Evolutionary conservation across 352 stramenopile species (phyloP).

Genomic region (Blastocystis sp.): DNA sequence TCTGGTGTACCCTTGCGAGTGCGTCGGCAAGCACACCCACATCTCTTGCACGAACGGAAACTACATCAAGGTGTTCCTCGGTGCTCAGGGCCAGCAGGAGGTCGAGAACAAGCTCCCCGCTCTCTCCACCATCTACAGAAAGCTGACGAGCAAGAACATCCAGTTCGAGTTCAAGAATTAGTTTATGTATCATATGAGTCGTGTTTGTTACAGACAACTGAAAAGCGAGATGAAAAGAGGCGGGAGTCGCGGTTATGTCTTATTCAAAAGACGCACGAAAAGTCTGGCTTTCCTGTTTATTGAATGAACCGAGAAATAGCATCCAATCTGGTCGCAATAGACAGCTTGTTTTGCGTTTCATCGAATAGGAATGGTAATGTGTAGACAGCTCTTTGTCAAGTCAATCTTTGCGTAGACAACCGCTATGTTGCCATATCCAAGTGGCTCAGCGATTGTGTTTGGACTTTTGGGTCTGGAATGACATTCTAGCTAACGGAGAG

Average conservation of each 20-base stretch:
- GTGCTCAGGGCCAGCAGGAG: slow-evolving; percentile 94
- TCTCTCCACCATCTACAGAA: slow-evolving; percentile 96
- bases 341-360: slow-evolving; percentile 22
- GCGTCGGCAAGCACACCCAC: slow-evolving; percentile 94
- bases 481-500: neutral
- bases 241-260: neutral
- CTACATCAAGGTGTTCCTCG: slow-evolving; percentile 91
- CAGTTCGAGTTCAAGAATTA: slow-evolving; percentile 81
- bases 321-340: slow-evolving; percentile 19
- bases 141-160: slow-evolving; percentile 99
- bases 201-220: neutral
- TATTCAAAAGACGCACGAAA: neutral
- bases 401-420: slow-evolving; percentile 16
- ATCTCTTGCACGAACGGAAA: slow-evolving; percentile 90
- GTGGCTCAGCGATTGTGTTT: slow-evolving; percentile 39
- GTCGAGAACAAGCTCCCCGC: slow-evolving; percentile 96
- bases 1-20: slow-evolving; percentile 96
- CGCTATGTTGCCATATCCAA: neutral
- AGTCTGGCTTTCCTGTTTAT: neutral
- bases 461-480: neutral
- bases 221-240: neutral
- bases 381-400: slow-evolving; percentile 19
- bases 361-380: neutral
- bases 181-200: too few species aligned
- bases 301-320: neutral